phyloP scores from a whole-genome alignment of 768 basidiomycete genomes.

The Lentinula sp. region DNA sequence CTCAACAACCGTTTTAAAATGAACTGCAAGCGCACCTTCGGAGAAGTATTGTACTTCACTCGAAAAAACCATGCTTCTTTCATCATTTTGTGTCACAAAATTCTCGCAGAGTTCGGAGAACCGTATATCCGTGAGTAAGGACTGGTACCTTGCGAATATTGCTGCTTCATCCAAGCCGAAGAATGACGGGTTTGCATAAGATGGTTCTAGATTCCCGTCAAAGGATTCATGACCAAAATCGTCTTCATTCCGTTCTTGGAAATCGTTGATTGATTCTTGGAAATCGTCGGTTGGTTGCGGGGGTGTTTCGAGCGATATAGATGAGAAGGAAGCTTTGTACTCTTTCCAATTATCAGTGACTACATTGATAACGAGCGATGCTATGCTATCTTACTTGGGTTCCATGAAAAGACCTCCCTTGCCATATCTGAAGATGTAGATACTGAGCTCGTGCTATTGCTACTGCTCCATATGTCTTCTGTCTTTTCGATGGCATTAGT shows the following conservation, averaged over 20 bases:
- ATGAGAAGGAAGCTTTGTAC: no score
- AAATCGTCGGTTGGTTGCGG: not conserved
- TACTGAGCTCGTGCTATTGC: no score
- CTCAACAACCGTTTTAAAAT: not conserved
- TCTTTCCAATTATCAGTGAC: no score
- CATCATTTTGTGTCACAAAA: not conserved
- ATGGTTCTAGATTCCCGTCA: not conserved
- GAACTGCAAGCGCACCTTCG: not conserved
- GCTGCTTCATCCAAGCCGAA: not conserved
- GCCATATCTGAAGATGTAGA: not conserved
- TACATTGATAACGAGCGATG: no score
- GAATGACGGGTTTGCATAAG: not conserved
- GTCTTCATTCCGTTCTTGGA: not conserved
- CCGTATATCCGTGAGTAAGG: not conserved
- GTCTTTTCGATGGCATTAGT: not conserved
- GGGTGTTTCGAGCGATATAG: not conserved
- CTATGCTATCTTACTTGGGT: no score
- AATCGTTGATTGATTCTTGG: not conserved
- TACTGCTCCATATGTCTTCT: not conserved
- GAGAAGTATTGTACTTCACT: not conserved
- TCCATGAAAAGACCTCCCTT: no score
- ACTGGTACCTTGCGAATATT: not conserved
- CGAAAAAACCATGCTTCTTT: not conserved
- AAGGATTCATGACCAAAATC: not conserved
- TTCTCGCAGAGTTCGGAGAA: not conserved